Base-by-base conservation (phyloP, 2,329 filamentous ascomycete genomes). In the Tolypocladium endophyticum region DNA sequence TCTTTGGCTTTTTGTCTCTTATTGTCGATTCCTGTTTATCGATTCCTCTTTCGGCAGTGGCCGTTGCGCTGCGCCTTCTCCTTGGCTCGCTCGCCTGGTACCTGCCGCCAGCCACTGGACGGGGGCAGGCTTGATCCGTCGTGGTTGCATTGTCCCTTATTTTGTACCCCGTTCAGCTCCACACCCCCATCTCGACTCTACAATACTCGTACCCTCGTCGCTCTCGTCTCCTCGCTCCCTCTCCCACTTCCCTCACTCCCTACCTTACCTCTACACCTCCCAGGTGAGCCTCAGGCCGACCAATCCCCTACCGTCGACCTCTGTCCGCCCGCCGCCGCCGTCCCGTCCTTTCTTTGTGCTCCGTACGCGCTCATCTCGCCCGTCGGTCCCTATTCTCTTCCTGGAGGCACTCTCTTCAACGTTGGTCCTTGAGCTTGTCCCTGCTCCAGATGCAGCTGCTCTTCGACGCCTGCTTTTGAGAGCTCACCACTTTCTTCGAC, bases 221-320 rank as follows among this genome's bases (percentile, higher is more conserved):
- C 67, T 69, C 65, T 67, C 66, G 66, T 66, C 70, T 70, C 64
- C 67, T 68, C 66, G 69, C 65, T 64, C 63, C 66, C 63, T 68
- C 55, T 66, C 66, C 72, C 67, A 69, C 66, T 66, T 66, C 67
- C 18, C 62, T 64, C 68, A 64, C 65, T 67, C 64, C 63, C 67
- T 64, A 66, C 68, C 65, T 69, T 64, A 65, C 68, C 65, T 69
- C 64, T 64, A 63, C 52, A 53, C 47, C 58, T 66, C 65, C 30
- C 23, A 58, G 58, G 52, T 38, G 55, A 58, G 58, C 57, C 58
- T 60, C 58, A 60, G 56, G 54, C 57, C 55, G 56, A 45, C 58
- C 60, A 63, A 61, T 58, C 60, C 59, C 60, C 60, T 58, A 38
- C 58, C 56, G 57, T 60, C 62, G 50, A 69, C 64, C 62, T 62